Evolutionary conservation across 2,329 filamentous ascomycete species (phyloP).

Genomic region (Penicillium griseofulvum): DNA sequence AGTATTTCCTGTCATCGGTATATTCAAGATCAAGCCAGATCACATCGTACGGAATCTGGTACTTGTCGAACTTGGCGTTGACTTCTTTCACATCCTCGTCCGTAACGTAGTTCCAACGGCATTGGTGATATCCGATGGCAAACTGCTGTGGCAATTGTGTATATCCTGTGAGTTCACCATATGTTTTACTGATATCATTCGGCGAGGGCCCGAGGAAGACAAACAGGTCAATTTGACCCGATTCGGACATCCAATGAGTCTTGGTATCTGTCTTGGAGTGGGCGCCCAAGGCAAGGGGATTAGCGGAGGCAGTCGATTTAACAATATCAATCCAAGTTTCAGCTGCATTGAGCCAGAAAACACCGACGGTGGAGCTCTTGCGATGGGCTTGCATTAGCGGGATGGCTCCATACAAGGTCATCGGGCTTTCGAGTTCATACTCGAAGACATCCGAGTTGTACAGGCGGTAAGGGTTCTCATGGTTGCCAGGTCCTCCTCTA

Average conservation of each 20-base stretch:
- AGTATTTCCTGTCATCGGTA: conserved; percentile 95
- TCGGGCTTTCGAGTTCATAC: conserved; percentile 93
- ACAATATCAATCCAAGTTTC: conserved; percentile 97
- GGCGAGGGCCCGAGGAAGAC: conserved; percentile 89
- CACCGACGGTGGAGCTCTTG: conserved; percentile 86
- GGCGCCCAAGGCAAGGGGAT: conserved; percentile 73
- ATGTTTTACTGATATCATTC: conserved; percentile 74
- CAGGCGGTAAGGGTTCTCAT: conserved; percentile 84
- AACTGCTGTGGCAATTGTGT: conserved; percentile 91
- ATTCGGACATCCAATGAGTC: conserved; percentile 96
- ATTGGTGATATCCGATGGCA: conserved; percentile 91
- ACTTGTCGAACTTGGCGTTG: conserved; percentile 92
- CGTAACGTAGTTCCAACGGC: conserved; percentile 97
- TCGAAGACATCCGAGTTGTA: conserved; percentile 98
- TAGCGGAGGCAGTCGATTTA: conserved; percentile 70
- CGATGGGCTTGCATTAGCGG: conserved; percentile 97
- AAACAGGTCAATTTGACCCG: conserved; percentile 85
- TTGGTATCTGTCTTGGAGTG: conserved; percentile 71
- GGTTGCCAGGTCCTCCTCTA: conserved; percentile 77
- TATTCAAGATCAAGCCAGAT: conserved; percentile 99
- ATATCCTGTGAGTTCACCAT: conserved; percentile 86
- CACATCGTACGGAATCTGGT: conserved; percentile 93
- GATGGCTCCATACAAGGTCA: conserved; percentile 97
- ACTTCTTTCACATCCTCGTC: conserved; percentile 97
- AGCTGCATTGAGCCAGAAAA: conserved; percentile 96